Percentiles rank a stretch among this genome's conserved stretches.
These are phyloP conservation scores for Xylaria sp. DNA, from an alignment of 2,329 filamentous ascomycete species.

Conservation along the genomic window DNA sequence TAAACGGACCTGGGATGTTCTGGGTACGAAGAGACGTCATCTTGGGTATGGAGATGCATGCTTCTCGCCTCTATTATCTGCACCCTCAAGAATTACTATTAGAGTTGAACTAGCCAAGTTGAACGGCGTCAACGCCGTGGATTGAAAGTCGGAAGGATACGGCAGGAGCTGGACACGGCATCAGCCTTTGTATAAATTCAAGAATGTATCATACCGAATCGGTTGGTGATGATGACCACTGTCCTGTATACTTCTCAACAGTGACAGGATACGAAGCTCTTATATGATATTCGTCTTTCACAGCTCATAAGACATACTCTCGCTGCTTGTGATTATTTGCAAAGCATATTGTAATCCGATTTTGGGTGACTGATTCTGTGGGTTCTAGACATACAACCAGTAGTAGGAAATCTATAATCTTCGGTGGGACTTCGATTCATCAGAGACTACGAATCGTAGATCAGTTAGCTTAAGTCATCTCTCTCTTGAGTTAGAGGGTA, in stretches of 20 bases:
- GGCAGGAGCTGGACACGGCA: not conserved
- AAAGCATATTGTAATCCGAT: slow-evolving; percentile 21
- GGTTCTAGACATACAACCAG: not conserved
- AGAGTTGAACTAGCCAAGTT: not conserved
- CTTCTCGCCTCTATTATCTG: not conserved
- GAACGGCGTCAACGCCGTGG: not conserved
- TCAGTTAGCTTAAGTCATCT: slow-evolving; percentile 15
- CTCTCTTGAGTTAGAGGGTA: not conserved
- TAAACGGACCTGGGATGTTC: not conserved
- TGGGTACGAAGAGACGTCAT: not conserved
- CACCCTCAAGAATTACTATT: not conserved
- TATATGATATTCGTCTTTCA: slow-evolving; percentile 4
- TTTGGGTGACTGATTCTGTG: not conserved
- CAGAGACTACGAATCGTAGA: not conserved
- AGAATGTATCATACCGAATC: not conserved
- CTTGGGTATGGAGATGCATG: not conserved
- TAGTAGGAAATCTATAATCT: not conserved
- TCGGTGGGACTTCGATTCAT: not conserved
- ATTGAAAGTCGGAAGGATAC: not conserved
- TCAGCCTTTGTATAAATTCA: not conserved
- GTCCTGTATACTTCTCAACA: not conserved
- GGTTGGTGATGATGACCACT: not conserved
- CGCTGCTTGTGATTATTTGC: slow-evolving; percentile 4
- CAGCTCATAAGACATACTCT: not conserved
- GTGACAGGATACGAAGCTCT: not conserved